Base-by-base conservation (phyloP, 2,329 filamentous ascomycete genomes). In the Conoideocrella luteorostrata region DNA sequence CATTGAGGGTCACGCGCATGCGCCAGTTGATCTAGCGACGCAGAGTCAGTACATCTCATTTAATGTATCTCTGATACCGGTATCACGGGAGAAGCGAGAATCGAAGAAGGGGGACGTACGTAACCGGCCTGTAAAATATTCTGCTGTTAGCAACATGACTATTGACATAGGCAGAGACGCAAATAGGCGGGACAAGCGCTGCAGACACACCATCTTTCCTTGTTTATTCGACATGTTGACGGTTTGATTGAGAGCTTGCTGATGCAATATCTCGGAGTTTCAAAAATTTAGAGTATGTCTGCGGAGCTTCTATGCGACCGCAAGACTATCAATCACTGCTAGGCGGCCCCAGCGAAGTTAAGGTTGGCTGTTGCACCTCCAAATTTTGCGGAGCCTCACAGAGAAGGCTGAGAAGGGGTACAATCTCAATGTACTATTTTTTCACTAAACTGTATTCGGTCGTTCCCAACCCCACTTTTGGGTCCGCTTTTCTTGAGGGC, bases 1-100 rank as follows among this genome's bases (percentile, higher is more conserved):
- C 93, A 62, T 88, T 88, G 65, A 98, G 78, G 45, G 90, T 97
- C 52, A 96, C 85, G 64, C 91, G 85, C 90, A 98, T 97, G 69
- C 91, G 88, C 77, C 95, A 97, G 75, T 98, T 97, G 78, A 98
- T 95, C 93, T 97, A 33, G 20, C 38, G 9, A 11, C 11, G 28
- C 6, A 18, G 22, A 5, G 38, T 50, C 12, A 55, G 50, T 37
- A 11, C 35, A 24, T 6, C 15, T 11, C 20, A 63, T 66, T 63
- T 56, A 66, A 61, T n/a, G 39, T 15, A 29, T 24, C 13, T 21
- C 15, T 17, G 11, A 28, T 5, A 32, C 29, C 11, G 10, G 6
- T 9, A 11, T 11, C 7, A 6, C 22, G 7, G 11, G 10, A 12
- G 5, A 6, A 28, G 12, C 22, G 21, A 15, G 22, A 15, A 7